These are phyloP conservation scores for Mycena filopes DNA, from an alignment of 768 basidiomycete species.

Conservation along the genomic window DNA sequence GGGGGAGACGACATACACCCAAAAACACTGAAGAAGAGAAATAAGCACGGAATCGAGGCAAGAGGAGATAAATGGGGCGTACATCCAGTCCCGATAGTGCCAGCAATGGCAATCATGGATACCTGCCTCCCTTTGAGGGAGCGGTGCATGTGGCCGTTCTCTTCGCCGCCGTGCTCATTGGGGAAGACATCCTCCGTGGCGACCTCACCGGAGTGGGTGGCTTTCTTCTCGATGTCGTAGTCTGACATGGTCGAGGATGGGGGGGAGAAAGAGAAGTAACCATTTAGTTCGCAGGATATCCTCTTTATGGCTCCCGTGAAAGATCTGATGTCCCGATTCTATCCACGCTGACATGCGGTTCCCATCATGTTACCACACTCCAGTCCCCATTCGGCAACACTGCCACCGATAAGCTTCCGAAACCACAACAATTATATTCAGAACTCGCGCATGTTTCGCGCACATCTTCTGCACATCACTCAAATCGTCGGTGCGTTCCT, in stretches of 20 bases:
- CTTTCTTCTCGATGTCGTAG: conserved; percentile 35
- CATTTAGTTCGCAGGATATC: neutral
- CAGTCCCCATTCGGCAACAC: conserved; percentile 1
- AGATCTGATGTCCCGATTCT: conserved; percentile 18
- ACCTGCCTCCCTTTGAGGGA: conserved; percentile 47
- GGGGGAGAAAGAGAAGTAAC: conserved; percentile 3
- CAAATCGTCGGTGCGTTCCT: neutral
- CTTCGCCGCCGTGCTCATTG: conserved; percentile 1
- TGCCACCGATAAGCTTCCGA: conserved; percentile 15
- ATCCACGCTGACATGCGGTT: neutral
- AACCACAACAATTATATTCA: no score
- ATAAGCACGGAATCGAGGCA: neutral
- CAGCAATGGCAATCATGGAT: conserved; percentile 43
- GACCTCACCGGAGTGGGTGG: conserved; percentile 22
- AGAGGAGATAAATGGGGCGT: neutral
- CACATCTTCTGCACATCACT: neutral
- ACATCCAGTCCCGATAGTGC: conserved; percentile 51
- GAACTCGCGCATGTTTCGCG: neutral
- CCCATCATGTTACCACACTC: neutral
- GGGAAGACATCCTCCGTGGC: conserved; percentile 25
- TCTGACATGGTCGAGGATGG: conserved; percentile 12
- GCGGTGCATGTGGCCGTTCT: conserved; percentile 36
- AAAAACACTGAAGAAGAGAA: conserved; percentile 23
- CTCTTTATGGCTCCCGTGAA: neutral
- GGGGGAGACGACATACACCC: conserved; percentile 16